Evolutionary conservation across 2,329 filamentous ascomycete species (phyloP).

Genomic region (Beauveria medogensis): DNA sequence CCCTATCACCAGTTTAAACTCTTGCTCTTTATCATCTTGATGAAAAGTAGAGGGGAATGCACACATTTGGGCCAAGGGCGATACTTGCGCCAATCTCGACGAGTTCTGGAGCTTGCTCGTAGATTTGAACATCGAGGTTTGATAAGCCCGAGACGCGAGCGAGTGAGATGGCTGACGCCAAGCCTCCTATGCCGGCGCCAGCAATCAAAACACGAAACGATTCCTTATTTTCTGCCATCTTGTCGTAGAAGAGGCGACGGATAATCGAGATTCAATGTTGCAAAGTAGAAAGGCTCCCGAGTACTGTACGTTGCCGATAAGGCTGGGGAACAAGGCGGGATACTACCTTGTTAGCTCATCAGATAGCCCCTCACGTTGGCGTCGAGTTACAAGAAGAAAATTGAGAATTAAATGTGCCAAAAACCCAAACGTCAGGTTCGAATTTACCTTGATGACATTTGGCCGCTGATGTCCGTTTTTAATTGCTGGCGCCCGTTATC

Average conservation of each 20-base stretch:
- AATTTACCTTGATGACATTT: too few relatives aligned
- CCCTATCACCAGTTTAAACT: constrained; percentile 15
- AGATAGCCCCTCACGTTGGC: not conserved
- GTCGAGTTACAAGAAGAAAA: not conserved
- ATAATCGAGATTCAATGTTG: too few relatives aligned
- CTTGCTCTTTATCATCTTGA: not conserved
- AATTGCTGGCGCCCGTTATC: not conserved
- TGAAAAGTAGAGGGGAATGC: not conserved
- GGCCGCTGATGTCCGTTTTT: too few relatives aligned
- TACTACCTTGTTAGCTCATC: not conserved
- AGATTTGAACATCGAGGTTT: constrained; percentile 33
- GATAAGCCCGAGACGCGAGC: constrained; percentile 28
- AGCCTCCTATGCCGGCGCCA: constrained; percentile 24
- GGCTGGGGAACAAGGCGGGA: not conserved
- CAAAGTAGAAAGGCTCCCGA: not conserved
- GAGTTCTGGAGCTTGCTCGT: constrained; percentile 38
- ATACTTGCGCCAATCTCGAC: constrained; percentile 40
- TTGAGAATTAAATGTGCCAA: too few relatives aligned
- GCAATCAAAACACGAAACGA: constrained; percentile 12
- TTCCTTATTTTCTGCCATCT: not conserved
- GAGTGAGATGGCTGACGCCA: constrained; percentile 38
- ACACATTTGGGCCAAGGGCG: constrained; percentile 39
- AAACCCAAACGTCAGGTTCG: not conserved
- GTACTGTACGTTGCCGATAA: not conserved
- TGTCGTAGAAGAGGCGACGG: not conserved